Base-by-base conservation (phyloP, 768 basidiomycete genomes). In the Termitomyces sp. region DNA sequence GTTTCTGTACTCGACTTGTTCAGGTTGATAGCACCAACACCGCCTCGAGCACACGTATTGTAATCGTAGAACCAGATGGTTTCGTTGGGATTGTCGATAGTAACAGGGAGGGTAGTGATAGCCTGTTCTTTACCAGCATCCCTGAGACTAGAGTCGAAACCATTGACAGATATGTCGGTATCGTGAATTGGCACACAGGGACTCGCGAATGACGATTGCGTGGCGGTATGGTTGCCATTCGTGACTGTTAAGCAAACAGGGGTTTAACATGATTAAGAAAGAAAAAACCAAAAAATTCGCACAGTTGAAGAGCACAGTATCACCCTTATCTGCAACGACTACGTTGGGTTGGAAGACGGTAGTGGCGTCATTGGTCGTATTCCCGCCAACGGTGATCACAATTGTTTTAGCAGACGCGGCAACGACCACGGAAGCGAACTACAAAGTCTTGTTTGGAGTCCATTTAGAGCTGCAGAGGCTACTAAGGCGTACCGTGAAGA, bases 11-110 rank as follows among this genome's bases (percentile, higher is more conserved):
- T 78, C 24, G 76, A 77, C 28, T 70, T 73, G 62, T 86, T 84
- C 60, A 77, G 65, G 66, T 88, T 88, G 66, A 88, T 83, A 11
- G 73, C 86, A 44, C 86, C 87, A 48, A 88, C 86, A 36, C 84
- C 86, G 55, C 85, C 87, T 55, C 76, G 62, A 3, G 74, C 78
- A 69, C 87, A 88, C 7, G 80, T 80, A 63, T 78, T 79, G 61
- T 65, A 68, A 73, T 88, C 87, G 69, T 74, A 88, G 70, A 84
- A 88, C 85, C 85, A 88, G 52, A 85, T 75, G 20, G 86, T 81
- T 12, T 62, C 65, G 59, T 75, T 77, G 60, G 80, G 74, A 57
- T 81, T 71, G 11, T 68, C 59, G 48, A 88, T 78, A 20, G 79
- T 73, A 44, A 86, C 75, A 28, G 69, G 38, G 42, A 84, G 76